A percentile compares a stretch with the other conserved stretches of the same genome.
These are phyloP conservation scores for Favolaschia claudopus DNA, from an alignment of 768 basidiomycete genomes.

Conservation along the genomic window DNA sequence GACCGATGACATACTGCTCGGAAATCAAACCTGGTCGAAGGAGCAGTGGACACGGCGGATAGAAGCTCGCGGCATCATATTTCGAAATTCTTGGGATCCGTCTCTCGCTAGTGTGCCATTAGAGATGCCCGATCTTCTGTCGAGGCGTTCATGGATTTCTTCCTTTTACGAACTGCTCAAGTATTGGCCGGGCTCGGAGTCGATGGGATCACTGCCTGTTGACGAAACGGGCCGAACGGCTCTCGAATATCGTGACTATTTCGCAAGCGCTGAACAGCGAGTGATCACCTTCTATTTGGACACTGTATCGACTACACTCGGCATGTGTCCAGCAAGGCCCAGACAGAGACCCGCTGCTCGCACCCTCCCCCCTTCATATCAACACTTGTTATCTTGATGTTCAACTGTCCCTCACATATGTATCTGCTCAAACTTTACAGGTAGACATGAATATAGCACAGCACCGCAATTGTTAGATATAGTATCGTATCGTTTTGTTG, in stretches of 20 bases:
- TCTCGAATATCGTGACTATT: not conserved
- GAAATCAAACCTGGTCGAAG: not conserved
- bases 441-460: no score
- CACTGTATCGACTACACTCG: slow-evolving; percentile 11
- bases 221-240: not conserved
- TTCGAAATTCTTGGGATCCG: slow-evolving; percentile 10
- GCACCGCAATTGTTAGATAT: no score
- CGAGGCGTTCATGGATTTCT: slow-evolving; percentile 7
- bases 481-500: no score
- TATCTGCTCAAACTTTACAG: not conserved
- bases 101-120: slow-evolving; percentile 11
- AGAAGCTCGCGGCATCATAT: not conserved
- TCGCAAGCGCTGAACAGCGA: slow-evolving; percentile 4
- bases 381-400: not conserved
- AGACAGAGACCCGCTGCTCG: not conserved
- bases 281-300: slow-evolving; percentile 16
- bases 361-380: slow-evolving; percentile 8
- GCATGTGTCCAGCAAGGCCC: slow-evolving; percentile 3
- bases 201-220: not conserved
- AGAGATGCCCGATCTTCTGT: not conserved
- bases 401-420: not conserved
- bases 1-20: slow-evolving; percentile 15
- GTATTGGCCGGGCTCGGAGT: slow-evolving; percentile 10
- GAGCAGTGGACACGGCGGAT: not conserved
- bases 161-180: slow-evolving; percentile 4